These are phyloP conservation scores for Globisporangium canariense DNA, from an alignment of 352 stramenopile genomes.

Conservation along the genomic window DNA sequence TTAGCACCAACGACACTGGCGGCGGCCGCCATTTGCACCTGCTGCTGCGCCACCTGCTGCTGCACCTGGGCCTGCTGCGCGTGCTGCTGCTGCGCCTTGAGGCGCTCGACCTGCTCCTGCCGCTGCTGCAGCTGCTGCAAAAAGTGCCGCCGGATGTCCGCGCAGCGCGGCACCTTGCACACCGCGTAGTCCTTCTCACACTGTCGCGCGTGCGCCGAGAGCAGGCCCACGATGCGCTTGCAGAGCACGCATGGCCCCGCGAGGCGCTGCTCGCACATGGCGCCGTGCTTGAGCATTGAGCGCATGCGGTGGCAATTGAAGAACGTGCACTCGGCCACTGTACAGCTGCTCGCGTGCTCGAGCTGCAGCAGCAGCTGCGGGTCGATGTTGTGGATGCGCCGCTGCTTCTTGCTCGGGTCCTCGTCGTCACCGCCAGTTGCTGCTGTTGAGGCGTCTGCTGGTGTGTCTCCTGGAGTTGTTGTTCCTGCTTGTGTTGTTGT, in stretches of 20 bases:
- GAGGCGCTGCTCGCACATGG: slow-evolving; percentile 79
- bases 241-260: slow-evolving; percentile 79
- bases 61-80: slow-evolving; percentile 24
- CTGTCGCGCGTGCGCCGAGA: slow-evolving; percentile 78
- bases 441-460: slow-evolving; percentile 5
- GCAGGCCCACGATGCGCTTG: slow-evolving; percentile 81
- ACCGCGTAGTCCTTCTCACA: slow-evolving; percentile 72
- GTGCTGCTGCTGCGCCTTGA: slow-evolving; percentile 36
- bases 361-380: slow-evolving; percentile 82
- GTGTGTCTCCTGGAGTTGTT: not conserved
- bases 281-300: slow-evolving; percentile 88
- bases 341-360: slow-evolving; percentile 79
- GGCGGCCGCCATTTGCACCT: slow-evolving; percentile 6
- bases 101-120: slow-evolving; percentile 52
- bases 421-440: slow-evolving; percentile 29
- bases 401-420: slow-evolving; percentile 90
- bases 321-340: slow-evolving; percentile 65
- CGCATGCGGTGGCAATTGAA: slow-evolving; percentile 88
- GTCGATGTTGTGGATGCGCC: slow-evolving; percentile 87
- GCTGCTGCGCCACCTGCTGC: slow-evolving; percentile 6
- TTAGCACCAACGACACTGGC: not conserved
- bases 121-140: slow-evolving; percentile 75
- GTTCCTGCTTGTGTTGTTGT: not conserved
- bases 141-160: slow-evolving; percentile 83
- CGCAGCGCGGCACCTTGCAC: slow-evolving; percentile 84